Percentiles rank a stretch among this genome's conserved stretches.
phyloP scores from a whole-genome alignment of 495 filamentous ascomycete species.

The Evernia prunastri region DNA sequence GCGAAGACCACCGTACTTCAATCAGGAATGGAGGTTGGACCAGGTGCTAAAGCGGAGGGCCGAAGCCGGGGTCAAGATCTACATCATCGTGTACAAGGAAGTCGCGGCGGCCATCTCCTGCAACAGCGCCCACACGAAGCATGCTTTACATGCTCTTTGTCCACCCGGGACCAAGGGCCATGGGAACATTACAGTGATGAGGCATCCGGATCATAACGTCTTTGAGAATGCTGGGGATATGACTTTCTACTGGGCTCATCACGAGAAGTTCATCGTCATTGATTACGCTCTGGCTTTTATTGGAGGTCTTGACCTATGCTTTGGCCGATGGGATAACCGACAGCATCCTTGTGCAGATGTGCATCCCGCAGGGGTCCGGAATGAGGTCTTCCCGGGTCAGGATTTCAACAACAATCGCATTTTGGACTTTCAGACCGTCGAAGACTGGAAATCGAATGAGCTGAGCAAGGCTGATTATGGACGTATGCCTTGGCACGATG shows the following conservation, averaged over 20 bases:
- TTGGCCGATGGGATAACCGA: slow-evolving; percentile 83
- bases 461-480: slow-evolving; percentile 88
- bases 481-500: slow-evolving; percentile 97
- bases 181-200: slow-evolving; percentile 83
- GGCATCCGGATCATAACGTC: slow-evolving; percentile 92
- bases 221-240: slow-evolving; percentile 92
- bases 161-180: slow-evolving; percentile 70
- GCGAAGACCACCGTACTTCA: slow-evolving; percentile 68
- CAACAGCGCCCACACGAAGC: slow-evolving; percentile 89
- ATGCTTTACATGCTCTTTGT: slow-evolving; percentile 72
- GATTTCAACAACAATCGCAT: slow-evolving; percentile 95
- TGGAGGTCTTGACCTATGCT: slow-evolving; percentile 92
- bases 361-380: slow-evolving; percentile 72
- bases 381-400: slow-evolving; percentile 90
- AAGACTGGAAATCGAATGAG: slow-evolving; percentile 89
- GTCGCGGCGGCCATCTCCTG: slow-evolving; percentile 78
- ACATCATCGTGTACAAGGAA: slow-evolving; percentile 89
- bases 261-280: slow-evolving; percentile 93
- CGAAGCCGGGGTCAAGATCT: slow-evolving; percentile 91
- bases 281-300: slow-evolving; percentile 88
- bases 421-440: slow-evolving; percentile 88
- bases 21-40: slow-evolving; percentile 87
- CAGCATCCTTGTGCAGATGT: slow-evolving; percentile 84
- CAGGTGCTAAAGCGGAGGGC: slow-evolving; percentile 78
- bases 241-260: slow-evolving; percentile 98